A percentile compares a stretch with the other conserved stretches of the same genome.
phyloP scores from a whole-genome alignment of 192 early-diverging fungal genomes.

The Mortierella claussenii region DNA sequence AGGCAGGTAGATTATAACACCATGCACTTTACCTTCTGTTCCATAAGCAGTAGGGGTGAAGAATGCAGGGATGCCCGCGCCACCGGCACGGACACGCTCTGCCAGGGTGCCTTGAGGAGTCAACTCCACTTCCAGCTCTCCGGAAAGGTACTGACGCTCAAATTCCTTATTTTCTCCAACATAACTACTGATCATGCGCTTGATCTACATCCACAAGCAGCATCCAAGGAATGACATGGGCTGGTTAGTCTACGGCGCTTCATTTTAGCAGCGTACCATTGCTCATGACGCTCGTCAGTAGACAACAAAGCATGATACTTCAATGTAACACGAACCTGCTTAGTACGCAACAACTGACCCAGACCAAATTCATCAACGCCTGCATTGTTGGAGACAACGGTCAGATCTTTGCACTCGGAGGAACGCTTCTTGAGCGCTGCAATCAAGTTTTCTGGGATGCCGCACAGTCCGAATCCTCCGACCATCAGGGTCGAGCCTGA shows the following conservation, averaged over 20 bases:
- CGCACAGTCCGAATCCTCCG: constrained; percentile 80
- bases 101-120: constrained; percentile 82
- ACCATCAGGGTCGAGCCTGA: constrained; percentile 71
- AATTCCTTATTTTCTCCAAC: constrained; percentile 88
- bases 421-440: constrained; percentile 68
- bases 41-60: constrained; percentile 78
- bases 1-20: not conserved
- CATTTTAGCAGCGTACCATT: not conserved
- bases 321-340: constrained; percentile 54
- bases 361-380: constrained; percentile 79
- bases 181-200: constrained; percentile 82
- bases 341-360: constrained; percentile 70
- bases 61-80: constrained; percentile 82
- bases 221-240: not conserved
- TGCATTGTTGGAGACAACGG: constrained; percentile 83
- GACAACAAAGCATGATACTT: not conserved
- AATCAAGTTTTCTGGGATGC: constrained; percentile 84
- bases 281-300: not conserved
- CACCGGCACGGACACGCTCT: constrained; percentile 80
- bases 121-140: constrained; percentile 85
- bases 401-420: constrained; percentile 70
- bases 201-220: too few species aligned
- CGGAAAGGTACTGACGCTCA: constrained; percentile 79
- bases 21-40: constrained; percentile 54
- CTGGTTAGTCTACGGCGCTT: not conserved